phyloP scores from a whole-genome alignment of 202 grass and related monocot species.

The Miscanthus sacchariflorus region DNA sequence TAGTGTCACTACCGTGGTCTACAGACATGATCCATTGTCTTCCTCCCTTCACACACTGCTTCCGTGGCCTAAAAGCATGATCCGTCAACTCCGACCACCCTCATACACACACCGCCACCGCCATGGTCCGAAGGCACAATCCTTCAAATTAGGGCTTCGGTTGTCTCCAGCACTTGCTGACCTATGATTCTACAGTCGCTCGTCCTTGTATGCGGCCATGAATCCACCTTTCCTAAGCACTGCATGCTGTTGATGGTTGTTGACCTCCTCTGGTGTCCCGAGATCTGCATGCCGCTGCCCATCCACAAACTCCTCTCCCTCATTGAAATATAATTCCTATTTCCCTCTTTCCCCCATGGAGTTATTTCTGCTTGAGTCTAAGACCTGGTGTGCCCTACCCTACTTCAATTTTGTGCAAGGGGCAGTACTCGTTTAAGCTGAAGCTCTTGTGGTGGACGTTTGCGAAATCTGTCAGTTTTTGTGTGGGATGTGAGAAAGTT shows the following conservation, averaged over 20 bases:
- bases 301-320: not conserved
- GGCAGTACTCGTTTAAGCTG: not conserved
- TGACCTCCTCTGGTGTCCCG: not conserved
- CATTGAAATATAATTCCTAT: not conserved
- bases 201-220: not conserved
- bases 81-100: too few species aligned
- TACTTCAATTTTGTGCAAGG: not conserved
- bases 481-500: not conserved
- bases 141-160: not conserved
- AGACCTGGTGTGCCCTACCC: not conserved
- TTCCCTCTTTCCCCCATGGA: not conserved
- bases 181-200: not conserved
- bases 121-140: not conserved
- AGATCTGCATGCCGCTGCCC: not conserved
- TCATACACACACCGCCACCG: not conserved
- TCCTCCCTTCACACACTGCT: not conserved
- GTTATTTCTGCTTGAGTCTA: not conserved
- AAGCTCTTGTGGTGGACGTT: not conserved
- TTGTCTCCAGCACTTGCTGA: not conserved
- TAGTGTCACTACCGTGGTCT: not conserved
- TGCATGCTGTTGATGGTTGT: not conserved
- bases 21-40: not conserved
- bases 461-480: not conserved
- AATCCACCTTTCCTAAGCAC: not conserved
- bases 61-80: not conserved